phyloP scores from a whole-genome alignment of 805 yeast species.

The Saccharomycopsis schoenii region DNA sequence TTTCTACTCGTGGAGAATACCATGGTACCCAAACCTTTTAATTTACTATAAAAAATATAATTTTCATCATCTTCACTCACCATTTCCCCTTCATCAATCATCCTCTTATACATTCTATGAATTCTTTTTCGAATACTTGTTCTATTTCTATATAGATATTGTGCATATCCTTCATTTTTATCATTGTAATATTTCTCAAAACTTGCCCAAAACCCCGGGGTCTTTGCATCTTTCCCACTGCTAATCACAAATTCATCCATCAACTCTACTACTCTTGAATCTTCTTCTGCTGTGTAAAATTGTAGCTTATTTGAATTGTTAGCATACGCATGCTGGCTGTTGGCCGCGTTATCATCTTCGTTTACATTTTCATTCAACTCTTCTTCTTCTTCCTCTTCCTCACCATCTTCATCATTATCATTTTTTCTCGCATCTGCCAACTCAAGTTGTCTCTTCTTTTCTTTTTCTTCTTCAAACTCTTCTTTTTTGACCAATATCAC shows the following conservation, averaged over 20 bases:
- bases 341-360: not conserved
- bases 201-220: constrained; percentile 13
- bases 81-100: constrained; percentile 6
- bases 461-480: constrained; percentile 4
- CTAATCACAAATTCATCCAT: not conserved
- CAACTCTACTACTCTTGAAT: constrained; percentile 6
- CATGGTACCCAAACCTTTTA: constrained; percentile 5
- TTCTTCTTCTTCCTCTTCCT: not conserved
- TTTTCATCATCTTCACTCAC: constrained; percentile 4
- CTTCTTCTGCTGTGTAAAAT: constrained; percentile 12
- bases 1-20: constrained; percentile 4
- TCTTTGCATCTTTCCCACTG: constrained; percentile 7
- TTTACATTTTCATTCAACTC: not conserved
- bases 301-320: constrained; percentile 6
- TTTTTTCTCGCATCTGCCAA: not conserved
- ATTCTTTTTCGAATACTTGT: constrained; percentile 12
- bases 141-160: constrained; percentile 8
- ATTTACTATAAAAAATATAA: constrained; percentile 2
- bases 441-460: not conserved
- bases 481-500: not conserved
- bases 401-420: not conserved
- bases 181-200: constrained; percentile 11
- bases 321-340: not conserved
- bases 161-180: not conserved
- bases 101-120: constrained; percentile 12